Evolutionary conservation across 352 stramenopile species (phyloP).

Genomic region (Pythium scleroteichum): DNA sequence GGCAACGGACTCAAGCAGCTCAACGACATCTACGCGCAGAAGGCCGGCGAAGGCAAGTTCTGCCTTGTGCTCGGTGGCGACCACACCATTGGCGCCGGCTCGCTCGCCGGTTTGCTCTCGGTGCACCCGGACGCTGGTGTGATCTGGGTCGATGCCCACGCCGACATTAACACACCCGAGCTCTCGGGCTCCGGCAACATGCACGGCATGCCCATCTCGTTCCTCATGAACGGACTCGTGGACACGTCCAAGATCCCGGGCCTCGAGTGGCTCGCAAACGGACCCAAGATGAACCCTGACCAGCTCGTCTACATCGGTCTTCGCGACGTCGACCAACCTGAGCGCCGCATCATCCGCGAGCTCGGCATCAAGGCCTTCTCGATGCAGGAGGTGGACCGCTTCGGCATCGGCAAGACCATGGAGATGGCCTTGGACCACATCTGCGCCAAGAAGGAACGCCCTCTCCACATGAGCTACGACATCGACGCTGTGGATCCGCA

Average conservation of each 20-base stretch:
- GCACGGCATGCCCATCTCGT: conserved; percentile 97
- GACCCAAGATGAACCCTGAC: conserved; percentile 69
- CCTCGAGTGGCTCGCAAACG: conserved; percentile 92
- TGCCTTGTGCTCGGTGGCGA: conserved; percentile 95
- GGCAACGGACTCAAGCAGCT: conserved; percentile 86
- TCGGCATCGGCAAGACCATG: conserved; percentile 96
- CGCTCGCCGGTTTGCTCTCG: conserved; percentile 90
- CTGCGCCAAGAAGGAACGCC: conserved; percentile 79
- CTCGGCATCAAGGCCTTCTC: conserved; percentile 95
- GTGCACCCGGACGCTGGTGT: conserved; percentile 92
- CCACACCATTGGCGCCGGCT: conserved; percentile 95
- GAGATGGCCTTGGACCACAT: conserved; percentile 96
- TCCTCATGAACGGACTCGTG: conserved; percentile 92
- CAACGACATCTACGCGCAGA: conserved; percentile 82
- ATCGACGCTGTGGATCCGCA: conserved; percentile 97
- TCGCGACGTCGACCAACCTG: conserved; percentile 91
- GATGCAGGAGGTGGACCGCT: conserved; percentile 97
- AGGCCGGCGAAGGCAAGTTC: conserved; percentile 90
- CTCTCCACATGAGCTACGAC: conserved; percentile 97
- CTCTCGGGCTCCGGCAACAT: conserved; percentile 94
- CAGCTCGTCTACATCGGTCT: conserved; percentile 97
- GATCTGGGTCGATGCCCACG: conserved; percentile 98
- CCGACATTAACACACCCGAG: conserved; percentile 96
- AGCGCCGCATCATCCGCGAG: conserved; percentile 90
- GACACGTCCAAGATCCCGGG: conserved; percentile 90